Conservation (phyloP, 352 stramenopile genomes). For the Phytophthora fragariae region DNA sequence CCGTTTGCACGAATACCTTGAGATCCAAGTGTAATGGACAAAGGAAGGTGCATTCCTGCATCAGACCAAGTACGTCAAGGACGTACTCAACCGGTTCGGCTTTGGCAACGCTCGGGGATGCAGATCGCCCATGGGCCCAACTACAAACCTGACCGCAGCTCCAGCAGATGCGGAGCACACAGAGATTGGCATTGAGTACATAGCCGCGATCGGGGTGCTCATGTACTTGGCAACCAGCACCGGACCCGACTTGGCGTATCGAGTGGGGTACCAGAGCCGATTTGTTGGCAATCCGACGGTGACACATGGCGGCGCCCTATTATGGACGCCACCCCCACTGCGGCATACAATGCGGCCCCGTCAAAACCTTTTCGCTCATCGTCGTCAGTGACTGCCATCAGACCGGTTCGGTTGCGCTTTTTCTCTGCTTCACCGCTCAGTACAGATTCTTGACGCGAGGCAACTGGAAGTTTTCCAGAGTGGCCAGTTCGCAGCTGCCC, state of each 20-base stretch:
- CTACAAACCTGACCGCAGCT: neutral
- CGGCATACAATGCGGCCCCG: no score
- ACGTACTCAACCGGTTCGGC: neutral
- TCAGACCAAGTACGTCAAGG: neutral
- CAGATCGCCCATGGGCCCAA: constrained; percentile 13
- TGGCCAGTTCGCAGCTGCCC: no score
- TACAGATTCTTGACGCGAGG: no score
- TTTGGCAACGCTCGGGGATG: constrained; percentile 5
- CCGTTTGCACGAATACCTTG: neutral
- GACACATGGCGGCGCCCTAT: no score
- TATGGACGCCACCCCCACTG: no score
- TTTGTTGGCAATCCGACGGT: no score
- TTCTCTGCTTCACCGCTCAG: no score
- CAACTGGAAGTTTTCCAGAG: no score
- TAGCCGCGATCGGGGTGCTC: constrained; percentile 2
- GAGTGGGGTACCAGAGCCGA: no score
- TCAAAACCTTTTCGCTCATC: no score
- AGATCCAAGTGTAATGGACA: neutral
- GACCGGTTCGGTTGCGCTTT: no score
- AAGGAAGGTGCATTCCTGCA: neutral
- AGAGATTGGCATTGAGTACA: constrained; percentile 13
- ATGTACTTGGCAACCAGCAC: constrained; percentile 22
- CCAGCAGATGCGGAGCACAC: neutral
- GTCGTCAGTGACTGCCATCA: no score
- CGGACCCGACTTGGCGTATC: constrained; percentile 5